Evolutionary conservation across 768 basidiomycete genomes (phyloP).

Genomic region (Suillus variegatus): DNA sequence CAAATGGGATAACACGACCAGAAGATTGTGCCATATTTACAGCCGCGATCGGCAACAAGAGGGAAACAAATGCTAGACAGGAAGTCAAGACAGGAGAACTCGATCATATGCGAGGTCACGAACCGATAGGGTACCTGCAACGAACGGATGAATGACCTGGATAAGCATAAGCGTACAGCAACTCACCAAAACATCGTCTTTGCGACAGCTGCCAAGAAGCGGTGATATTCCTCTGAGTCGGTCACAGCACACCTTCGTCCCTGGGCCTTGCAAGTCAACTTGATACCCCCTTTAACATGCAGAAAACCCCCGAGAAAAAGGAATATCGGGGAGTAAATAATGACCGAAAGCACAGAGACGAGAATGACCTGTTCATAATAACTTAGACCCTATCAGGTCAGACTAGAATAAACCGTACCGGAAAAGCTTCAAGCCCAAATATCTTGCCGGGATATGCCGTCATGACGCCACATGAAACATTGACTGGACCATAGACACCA

Average conservation of each 20-base stretch:
- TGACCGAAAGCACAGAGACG: slow-evolving; percentile 52
- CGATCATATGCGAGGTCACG: slow-evolving; percentile 19
- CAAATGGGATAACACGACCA: slow-evolving; percentile 48
- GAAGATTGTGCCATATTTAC: slow-evolving; percentile 49
- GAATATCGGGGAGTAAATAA: slow-evolving; percentile 63
- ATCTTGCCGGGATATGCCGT: slow-evolving; percentile 40
- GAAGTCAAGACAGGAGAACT: slow-evolving; percentile 4
- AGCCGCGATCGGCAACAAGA: slow-evolving; percentile 62
- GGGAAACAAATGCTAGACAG: slow-evolving; percentile 54
- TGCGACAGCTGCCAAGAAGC: slow-evolving; percentile 62
- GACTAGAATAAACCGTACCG: slow-evolving; percentile 42
- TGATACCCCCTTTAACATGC: slow-evolving; percentile 50
- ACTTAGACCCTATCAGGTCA: slow-evolving; percentile 4
- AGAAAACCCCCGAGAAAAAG: slow-evolving; percentile 61
- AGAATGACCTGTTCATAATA: slow-evolving; percentile 51
- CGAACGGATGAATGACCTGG: slow-evolving; percentile 9
- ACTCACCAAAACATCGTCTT: slow-evolving; percentile 72
- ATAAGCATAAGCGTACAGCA: slow-evolving; percentile 3
- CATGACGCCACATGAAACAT: slow-evolving; percentile 55
- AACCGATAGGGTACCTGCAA: slow-evolving; percentile 61
- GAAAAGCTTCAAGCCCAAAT: slow-evolving; percentile 60
- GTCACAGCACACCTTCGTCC: slow-evolving; percentile 42
- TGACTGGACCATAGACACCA: slow-evolving; percentile 52
- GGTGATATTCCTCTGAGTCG: slow-evolving; percentile 51
- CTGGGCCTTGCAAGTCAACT: slow-evolving; percentile 48